Percentiles rank a stretch among this genome's conserved stretches.
Evolutionary conservation across 2,329 filamentous ascomycete genomes (phyloP).

Genomic region (Aspergillus tanneri): DNA sequence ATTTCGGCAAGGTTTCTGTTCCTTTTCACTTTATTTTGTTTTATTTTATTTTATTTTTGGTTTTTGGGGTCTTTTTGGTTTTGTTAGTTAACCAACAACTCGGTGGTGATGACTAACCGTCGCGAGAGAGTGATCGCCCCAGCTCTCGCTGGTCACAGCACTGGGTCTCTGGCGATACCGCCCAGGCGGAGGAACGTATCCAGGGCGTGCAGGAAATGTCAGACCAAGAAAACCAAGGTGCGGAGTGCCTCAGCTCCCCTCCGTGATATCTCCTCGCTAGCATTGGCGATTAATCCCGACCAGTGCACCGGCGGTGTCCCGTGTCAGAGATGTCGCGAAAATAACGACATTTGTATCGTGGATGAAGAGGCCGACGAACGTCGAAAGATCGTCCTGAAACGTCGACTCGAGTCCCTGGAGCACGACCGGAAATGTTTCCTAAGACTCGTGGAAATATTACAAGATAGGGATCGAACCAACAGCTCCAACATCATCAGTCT

Average conservation of each 20-base stretch:
- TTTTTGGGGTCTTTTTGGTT: too few species aligned
- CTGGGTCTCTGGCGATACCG: too few species aligned
- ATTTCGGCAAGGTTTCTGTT: too few species aligned
- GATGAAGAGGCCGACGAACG: constrained; percentile 16
- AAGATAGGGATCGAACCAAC: constrained; percentile 8
- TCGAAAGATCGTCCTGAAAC: constrained; percentile 11
- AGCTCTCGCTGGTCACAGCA: too few species aligned
- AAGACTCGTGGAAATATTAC: constrained; percentile 15
- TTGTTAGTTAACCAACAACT: too few species aligned
- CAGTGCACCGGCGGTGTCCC: neutral
- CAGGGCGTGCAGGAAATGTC: neutral
- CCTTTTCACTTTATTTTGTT: too few species aligned
- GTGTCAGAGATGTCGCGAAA: constrained; percentile 2
- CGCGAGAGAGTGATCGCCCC: too few species aligned
- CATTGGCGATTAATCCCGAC: neutral
- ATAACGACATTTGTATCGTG: constrained; percentile 8
- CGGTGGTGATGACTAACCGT: too few species aligned
- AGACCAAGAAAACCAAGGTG: neutral
- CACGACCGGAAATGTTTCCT: constrained; percentile 15
- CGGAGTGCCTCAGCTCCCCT: too few species aligned
- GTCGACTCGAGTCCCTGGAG: constrained; percentile 15
- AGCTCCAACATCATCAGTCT: constrained; percentile 9
- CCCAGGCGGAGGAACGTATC: neutral
- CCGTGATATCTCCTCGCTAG: neutral
- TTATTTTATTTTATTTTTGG: too few species aligned